Evolutionary conservation across 345 rosid genomes (phyloP).

Genomic region (Rhizophora mangle): DNA sequence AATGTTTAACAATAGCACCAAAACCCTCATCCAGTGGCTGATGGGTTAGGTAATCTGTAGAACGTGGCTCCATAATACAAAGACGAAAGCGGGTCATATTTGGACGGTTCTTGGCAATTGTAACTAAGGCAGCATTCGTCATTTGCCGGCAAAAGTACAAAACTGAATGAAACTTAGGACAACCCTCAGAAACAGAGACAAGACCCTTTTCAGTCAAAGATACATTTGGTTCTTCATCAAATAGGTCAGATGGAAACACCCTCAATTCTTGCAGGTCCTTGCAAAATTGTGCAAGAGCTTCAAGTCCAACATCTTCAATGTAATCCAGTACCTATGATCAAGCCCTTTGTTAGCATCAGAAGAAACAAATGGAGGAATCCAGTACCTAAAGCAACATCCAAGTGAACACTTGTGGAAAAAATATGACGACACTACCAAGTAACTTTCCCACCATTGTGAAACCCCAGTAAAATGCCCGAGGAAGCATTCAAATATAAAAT

Average conservation of each 20-base stretch:
- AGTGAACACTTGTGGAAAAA: not conserved
- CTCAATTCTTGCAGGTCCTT: conserved; percentile 81
- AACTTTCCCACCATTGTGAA: not conserved
- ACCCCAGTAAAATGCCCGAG: not conserved
- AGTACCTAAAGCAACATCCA: conserved; percentile 1
- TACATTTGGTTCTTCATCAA: conserved; percentile 49
- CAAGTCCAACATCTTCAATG: conserved; percentile 88
- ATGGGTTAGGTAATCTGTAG: conserved; percentile 65
- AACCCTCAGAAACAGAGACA: conserved; percentile 68
- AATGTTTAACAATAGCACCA: conserved; percentile 80
- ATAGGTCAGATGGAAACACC: conserved; percentile 94
- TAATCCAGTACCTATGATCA: conserved; percentile 72
- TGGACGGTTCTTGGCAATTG: conserved; percentile 72
- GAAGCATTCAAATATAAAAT: not conserved
- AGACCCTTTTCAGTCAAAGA: conserved; percentile 83
- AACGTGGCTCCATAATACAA: conserved; percentile 73
- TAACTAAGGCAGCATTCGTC: conserved; percentile 70
- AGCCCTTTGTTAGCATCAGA: conserved; percentile 20
- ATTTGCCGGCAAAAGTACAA: conserved; percentile 83
- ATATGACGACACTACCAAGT: not conserved
- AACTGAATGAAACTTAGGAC: conserved; percentile 77
- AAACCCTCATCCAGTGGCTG: conserved; percentile 91
- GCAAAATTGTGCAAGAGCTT: conserved; percentile 62
- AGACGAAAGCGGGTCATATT: conserved; percentile 82
- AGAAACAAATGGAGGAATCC: conserved; percentile 1